Evolutionary conservation across 805 yeast species (phyloP), one percentile per base, ranked within the genome.

Genomic region (Teunomyces stri): DNA sequence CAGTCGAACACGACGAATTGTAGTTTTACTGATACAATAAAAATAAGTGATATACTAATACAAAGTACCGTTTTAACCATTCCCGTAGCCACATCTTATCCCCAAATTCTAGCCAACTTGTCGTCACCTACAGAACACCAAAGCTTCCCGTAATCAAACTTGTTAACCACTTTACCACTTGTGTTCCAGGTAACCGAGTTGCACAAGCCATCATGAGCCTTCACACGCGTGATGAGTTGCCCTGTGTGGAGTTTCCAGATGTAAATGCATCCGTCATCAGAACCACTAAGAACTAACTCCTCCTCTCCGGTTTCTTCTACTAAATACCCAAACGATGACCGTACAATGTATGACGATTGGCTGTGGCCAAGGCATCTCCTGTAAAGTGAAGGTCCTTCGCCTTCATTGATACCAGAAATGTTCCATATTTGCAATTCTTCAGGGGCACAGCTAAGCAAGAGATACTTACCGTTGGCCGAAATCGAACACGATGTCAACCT

Each of bases 101-200:
- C 83, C 90, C 89, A 86, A 5, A 89, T 74, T 48, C 82, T 81
- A 3, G 89, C 84, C 6, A 75, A 65, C 15, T 79, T 75, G 62
- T 91, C 97, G 63, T 90, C 97, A 12, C 96, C 89, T 34, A 89
- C 90, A 16, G 92, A 83, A 5, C 89, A 94, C 80, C 91, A 84
- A 65, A 84, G 67, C 39, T 61, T 61, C 4, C 78, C 77, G 51
- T 56, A 70, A 53, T 72, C 77, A n/a, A 41, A 43, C 12, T 47
- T 42, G 10, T 40, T 45, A 2, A 20, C 44, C 30, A 50, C 49
- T 20, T 52, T 53, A 2, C 59, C 64, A 31, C 49, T 52, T 15
- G 62, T 54, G 54, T 81, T 83, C 91, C 94, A 89, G 49, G 85
- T 82, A 2, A 89, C 94, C 40, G 87, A 81, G 60, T 88, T 90